Base-by-base conservation (phyloP, 1,284 basidiomycete species). In the Xerocomus cyaneibrunnescens region DNA sequence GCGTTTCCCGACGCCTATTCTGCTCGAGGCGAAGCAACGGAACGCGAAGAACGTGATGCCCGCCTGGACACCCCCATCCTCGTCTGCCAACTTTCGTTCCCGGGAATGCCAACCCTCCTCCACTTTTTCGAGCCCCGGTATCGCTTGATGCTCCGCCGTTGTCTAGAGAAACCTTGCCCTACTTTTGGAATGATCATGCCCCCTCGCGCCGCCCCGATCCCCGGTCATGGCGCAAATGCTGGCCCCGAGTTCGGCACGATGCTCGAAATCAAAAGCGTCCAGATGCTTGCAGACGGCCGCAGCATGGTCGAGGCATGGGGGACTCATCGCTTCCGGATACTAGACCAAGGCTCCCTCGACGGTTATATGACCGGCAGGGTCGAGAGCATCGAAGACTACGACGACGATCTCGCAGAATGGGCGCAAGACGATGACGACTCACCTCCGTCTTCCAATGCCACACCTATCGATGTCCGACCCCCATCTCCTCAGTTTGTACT, bases 101-200 rank as follows among this genome's bases (percentile, higher is more conserved):
- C 94, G 1, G 86, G 86, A 47, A 86, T 94, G 77, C 93, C 93
- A 17, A 94, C 89, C 40, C 78, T 90, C 51, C 74, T 98, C 31
- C 94, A 97, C 70, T 87, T 98, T 62, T 97, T 92, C 65, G 95
- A 98, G 69, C 94, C 95, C 0, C 78, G 89, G 73, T 78, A 98
- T 69, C 85, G 94, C 12, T 79, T 98, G 34, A 96, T 98, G 94
- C 85, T 98, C 49, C 85, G 94, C 21, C 85, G 94, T 5, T 94
- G 90, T 66, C 84, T 98, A 47, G 87, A 92, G 59, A 83, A 80
- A 13, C 76, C 83, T 5, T 76, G 74, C 23, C 91, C 89, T 13
- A 75, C 77, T 21, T 97, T 98, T 68, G 95, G 95, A 19, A 97
- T 98, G 91, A 83, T 97, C 61, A 83, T 96, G 73, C 84, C 85